Evolutionary conservation across 768 basidiomycete species (phyloP), one percentile per base, ranked within the genome.

Genomic region (Thelephora aurantiotincta): DNA sequence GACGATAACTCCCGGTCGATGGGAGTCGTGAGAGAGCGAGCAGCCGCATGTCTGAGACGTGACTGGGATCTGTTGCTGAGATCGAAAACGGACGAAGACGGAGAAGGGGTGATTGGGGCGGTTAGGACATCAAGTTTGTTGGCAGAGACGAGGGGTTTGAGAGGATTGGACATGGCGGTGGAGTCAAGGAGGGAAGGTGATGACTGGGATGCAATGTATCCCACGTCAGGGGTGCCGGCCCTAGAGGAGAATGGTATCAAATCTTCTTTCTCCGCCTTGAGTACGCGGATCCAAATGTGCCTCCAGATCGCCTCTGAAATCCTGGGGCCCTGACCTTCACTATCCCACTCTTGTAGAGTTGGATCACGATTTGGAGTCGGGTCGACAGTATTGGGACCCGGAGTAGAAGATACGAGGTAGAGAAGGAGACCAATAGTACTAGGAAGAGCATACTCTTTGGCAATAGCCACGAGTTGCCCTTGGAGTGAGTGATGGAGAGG

Each of bases 401-500:
- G 54, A 43, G 64, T 52, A 16, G 67, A 56, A 35, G 68, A 68
- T 38, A 87, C 74, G 42, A 97, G 76, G 62, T 92, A 97, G 1
- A 97, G 70, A 37, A 87, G 69, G 43, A 97, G 65, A 5, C 93
- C 93, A 12, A 75, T 64, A 0, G 86, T 88, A 54, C 82, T 89
- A 1, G 93, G 93, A 14, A 98, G 68, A 2, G 87, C 86, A 57
- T 92, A 98, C 64, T 97, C 93, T 63, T 81, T 82, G 12, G 93
- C 91, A 45, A 98, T 96, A 6, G 89, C 85, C 18, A 71, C 69
- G 9, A 96, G 66, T 60, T 96, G 93, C 0, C 80, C 74, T 36
- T 88, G 81, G 1, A 98, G 66, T 0, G 82, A 88, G 5, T 91
- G 70, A 58, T 92, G 78, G 0, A 98, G 70, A 0, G 92, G 83